Conservation (phyloP, 202 grass and related monocot species). For the Dendrocalamus latiflorus region DNA sequence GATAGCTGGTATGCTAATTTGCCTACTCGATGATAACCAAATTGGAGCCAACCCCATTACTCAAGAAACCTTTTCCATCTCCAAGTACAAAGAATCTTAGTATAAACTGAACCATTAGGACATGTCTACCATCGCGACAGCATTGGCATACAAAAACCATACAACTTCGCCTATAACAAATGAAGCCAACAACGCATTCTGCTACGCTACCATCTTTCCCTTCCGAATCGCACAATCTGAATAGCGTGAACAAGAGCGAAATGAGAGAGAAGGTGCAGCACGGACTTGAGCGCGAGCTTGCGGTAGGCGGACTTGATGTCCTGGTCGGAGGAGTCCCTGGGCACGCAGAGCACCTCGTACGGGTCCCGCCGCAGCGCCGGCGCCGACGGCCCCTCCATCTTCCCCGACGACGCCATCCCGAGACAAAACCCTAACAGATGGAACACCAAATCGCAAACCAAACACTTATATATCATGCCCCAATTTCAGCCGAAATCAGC, state of each 20-base stretch:
- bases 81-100: background rate
- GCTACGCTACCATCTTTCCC: background rate
- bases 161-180: background rate
- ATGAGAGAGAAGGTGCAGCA: background rate
- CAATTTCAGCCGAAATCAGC: background rate
- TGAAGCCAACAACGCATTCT: background rate
- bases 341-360: conserved; percentile 87
- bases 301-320: conserved; percentile 97
- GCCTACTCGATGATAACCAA: background rate
- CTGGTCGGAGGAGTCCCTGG: conserved; percentile 89
- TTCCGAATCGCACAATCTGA: background rate
- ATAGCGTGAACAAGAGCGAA: background rate
- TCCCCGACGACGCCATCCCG: conserved; percentile 75
- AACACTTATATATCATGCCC: background rate
- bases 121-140: background rate
- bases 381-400: conserved; percentile 82
- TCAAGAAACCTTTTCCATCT: background rate
- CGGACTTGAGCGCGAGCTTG: conserved; percentile 94
- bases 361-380: conserved; percentile 70
- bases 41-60: background rate
- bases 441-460: background rate
- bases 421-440: conserved; percentile 17
- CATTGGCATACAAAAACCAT: background rate
- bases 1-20: background rate
- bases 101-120: conserved; percentile 13